Percentiles rank a stretch among this genome's conserved stretches.
Evolutionary conservation across 2,329 filamentous ascomycete genomes (phyloP).

Genomic region (Hymenoscyphus repandus): DNA sequence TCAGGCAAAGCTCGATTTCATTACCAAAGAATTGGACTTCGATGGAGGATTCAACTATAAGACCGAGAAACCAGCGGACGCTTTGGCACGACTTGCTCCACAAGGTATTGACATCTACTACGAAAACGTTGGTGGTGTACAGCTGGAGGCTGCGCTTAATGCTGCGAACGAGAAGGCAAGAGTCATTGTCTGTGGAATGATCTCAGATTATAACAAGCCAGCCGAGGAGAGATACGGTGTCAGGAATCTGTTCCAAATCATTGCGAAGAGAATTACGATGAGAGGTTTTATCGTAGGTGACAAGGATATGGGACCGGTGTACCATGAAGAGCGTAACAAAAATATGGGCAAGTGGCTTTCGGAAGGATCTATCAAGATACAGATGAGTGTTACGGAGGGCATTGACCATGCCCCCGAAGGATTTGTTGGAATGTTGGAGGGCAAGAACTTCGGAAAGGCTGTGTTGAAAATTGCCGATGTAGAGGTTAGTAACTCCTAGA

Average conservation of each 20-base stretch:
- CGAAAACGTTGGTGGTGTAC: conserved; percentile 74
- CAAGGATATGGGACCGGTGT: conserved; percentile 54
- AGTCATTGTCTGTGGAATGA: conserved; percentile 59
- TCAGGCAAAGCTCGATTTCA: conserved; percentile 71
- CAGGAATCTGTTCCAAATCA: conserved; percentile 54
- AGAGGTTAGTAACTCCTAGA: conserved; percentile 6
- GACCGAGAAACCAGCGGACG: conserved; percentile 61
- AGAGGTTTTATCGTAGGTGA: conserved; percentile 65
- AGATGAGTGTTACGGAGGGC: conserved; percentile 55
- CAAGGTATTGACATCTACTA: conserved; percentile 76
- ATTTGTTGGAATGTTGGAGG: conserved; percentile 60
- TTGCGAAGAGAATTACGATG: conserved; percentile 57
- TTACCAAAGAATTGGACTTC: conserved; percentile 67
- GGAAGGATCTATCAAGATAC: conserved; percentile 60
- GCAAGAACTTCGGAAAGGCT: conserved; percentile 70
- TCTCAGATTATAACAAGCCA: conserved; percentile 61
- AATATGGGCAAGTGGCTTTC: conserved; percentile 64
- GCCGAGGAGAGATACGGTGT: conserved; percentile 51
- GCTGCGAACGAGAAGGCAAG: conserved; percentile 59
- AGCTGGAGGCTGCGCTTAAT: conserved; percentile 62
- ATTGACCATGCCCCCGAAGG: conserved; percentile 63
- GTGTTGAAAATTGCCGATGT: conserved; percentile 53
- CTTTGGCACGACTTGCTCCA: conserved; percentile 61
- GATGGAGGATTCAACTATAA: conserved; percentile 78
- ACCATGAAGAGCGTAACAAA: conserved; percentile 56